These are phyloP conservation scores for Setaria viridis DNA, from an alignment of 202 grass and related monocot genomes.

Conservation along the genomic window DNA sequence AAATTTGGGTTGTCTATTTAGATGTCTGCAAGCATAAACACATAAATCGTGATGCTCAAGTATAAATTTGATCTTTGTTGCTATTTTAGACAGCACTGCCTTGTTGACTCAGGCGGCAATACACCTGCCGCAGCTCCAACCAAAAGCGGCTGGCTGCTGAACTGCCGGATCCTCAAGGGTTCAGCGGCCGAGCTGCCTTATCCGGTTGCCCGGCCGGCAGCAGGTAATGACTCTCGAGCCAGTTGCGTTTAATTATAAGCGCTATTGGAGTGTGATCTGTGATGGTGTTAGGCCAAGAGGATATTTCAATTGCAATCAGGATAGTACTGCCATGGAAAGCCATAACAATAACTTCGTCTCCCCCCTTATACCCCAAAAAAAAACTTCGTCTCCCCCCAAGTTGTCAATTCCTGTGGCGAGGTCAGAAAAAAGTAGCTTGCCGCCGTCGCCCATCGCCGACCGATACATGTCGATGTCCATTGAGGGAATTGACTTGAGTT, in stretches of 20 bases:
- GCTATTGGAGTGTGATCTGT: constrained; percentile 9
- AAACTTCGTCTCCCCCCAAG: neutral
- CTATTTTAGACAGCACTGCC: neutral
- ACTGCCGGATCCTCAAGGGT: constrained; percentile 36
- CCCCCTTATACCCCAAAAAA: too few relatives aligned
- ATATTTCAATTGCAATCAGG: constrained; percentile 35
- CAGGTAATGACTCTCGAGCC: constrained; percentile 23
- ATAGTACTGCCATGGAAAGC: neutral
- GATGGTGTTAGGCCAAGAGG: constrained; percentile 37
- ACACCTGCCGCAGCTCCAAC: constrained; percentile 42
- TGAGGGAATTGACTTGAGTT: constrained; percentile 33
- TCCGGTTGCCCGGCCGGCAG: constrained; percentile 40
- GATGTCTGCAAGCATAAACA: too few relatives aligned
- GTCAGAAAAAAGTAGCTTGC: constrained; percentile 43
- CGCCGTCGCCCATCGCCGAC: constrained; percentile 34
- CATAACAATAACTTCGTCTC: neutral
- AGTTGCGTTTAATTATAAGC: constrained; percentile 24
- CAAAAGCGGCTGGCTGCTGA: constrained; percentile 47
- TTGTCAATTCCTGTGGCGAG: constrained; percentile 28
- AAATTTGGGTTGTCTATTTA: too few relatives aligned
- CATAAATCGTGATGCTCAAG: too few relatives aligned
- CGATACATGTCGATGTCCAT: constrained; percentile 42
- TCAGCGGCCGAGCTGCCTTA: constrained; percentile 44
- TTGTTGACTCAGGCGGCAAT: constrained; percentile 41
- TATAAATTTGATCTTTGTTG: too few relatives aligned